phyloP scores from a whole-genome alignment of 495 filamentous ascomycete genomes.

The Penicillium lividum region DNA sequence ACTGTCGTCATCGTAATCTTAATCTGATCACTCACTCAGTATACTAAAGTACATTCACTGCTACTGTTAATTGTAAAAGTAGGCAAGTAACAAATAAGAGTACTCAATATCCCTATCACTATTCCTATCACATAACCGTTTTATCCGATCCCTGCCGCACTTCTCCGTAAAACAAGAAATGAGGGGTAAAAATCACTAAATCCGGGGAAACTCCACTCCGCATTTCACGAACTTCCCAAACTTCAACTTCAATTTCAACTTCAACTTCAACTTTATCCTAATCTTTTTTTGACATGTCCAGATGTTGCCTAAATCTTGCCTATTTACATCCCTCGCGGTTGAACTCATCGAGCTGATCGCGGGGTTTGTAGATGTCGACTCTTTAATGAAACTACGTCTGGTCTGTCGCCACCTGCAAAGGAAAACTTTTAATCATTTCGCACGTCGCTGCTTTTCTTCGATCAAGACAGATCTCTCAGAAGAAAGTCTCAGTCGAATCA shows the following conservation, averaged over 20 bases:
- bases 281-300: background rate
- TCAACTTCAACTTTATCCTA: too few relatives aligned
- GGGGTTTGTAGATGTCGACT: slow-evolving; percentile 6
- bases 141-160: background rate
- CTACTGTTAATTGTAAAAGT: too few relatives aligned
- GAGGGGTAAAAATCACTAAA: slow-evolving; percentile 24
- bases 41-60: too few relatives aligned
- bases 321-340: slow-evolving; percentile 19
- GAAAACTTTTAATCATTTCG: slow-evolving; percentile 32
- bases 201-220: slow-evolving; percentile 25
- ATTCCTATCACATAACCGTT: background rate
- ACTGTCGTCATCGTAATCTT: background rate
- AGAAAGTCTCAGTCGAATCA: slow-evolving; percentile 26
- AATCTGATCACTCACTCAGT: background rate
- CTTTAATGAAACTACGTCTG: slow-evolving; percentile 23
- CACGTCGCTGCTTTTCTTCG: slow-evolving; percentile 25
- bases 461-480: slow-evolving; percentile 29
- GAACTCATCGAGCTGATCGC: slow-evolving; percentile 31
- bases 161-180: slow-evolving; percentile 9
- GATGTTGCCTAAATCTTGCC: background rate
- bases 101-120: too few relatives aligned
- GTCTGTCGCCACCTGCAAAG: slow-evolving; percentile 27
- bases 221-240: background rate
- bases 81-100: too few relatives aligned
- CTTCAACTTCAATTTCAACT: too few relatives aligned